A percentile compares a stretch with the other conserved stretches of the same genome.
Evolutionary conservation across 257 asterid species (phyloP).

Genomic region (Prunella vulgaris): DNA sequence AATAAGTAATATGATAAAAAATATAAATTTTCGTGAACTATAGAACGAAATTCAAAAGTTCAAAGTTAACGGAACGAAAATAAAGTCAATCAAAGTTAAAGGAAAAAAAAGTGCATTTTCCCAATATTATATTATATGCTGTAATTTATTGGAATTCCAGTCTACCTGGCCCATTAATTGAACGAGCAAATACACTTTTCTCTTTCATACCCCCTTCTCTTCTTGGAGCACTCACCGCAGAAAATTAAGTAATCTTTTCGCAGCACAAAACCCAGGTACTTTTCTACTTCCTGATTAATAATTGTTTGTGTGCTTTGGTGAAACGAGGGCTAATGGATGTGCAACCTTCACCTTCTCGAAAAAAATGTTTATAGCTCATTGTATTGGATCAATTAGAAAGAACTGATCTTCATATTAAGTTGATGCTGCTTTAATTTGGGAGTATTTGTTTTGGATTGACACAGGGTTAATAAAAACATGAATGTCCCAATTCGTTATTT

Average conservation of each 20-base stretch:
- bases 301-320: background rate
- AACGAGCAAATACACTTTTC: background rate
- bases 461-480: background rate
- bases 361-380: background rate
- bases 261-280: constrained; percentile 23
- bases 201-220: background rate
- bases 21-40: no score
- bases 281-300: background rate
- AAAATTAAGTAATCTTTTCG: constrained; percentile 7
- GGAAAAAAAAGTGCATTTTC: no score
- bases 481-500: no score
- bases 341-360: background rate
- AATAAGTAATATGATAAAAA: no score
- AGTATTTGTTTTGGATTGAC: background rate
- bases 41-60: no score
- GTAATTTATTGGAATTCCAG: background rate
- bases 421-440: background rate
- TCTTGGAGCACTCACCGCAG: constrained; percentile 1
- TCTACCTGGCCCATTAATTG: background rate
- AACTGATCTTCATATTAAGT: background rate
- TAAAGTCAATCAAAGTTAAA: no score
- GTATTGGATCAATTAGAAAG: background rate
- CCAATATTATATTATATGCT: no score
- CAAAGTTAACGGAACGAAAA: no score
- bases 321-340: background rate